phyloP scores from a whole-genome alignment of 2,329 filamentous ascomycete genomes.

The Mollisia scopiformis region DNA sequence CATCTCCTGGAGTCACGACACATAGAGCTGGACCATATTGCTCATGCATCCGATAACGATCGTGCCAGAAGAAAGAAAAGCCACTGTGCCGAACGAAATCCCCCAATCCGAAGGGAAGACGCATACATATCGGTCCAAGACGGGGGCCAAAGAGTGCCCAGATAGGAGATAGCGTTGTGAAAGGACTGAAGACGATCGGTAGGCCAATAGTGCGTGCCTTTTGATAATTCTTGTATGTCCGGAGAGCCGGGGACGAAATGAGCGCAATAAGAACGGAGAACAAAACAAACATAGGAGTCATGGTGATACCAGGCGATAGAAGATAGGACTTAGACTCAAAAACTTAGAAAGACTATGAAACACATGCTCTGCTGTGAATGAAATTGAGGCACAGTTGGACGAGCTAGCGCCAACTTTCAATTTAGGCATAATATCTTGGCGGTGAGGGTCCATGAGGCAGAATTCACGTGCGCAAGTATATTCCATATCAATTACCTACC shows the following conservation, averaged over 20 bases:
- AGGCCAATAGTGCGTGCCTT: constrained; percentile 17
- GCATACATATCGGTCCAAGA: constrained; percentile 8
- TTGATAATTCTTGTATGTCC: constrained; percentile 7
- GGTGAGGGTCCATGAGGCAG: no score
- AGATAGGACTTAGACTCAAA: no score
- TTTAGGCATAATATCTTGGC: no score
- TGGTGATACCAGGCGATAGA: no score
- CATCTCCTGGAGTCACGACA: constrained; percentile 10
- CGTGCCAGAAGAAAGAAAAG: constrained; percentile 11
- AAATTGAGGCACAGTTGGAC: no score
- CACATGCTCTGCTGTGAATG: no score
- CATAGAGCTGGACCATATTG: constrained; percentile 17
- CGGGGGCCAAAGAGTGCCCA: constrained; percentile 7
- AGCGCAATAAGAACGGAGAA: background rate
- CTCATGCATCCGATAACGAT: constrained; percentile 15
- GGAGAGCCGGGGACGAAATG: background rate
- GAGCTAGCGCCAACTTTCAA: no score
- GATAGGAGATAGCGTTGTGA: constrained; percentile 7
- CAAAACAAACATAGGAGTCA: background rate
- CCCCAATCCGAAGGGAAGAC: constrained; percentile 13
- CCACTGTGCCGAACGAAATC: constrained; percentile 8
- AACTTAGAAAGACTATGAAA: no score
- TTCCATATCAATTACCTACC: no score
- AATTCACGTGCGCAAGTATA: no score
- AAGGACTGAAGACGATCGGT: constrained; percentile 16